phyloP scores from a whole-genome alignment of 805 yeast species.

The Candida ulmi region DNA sequence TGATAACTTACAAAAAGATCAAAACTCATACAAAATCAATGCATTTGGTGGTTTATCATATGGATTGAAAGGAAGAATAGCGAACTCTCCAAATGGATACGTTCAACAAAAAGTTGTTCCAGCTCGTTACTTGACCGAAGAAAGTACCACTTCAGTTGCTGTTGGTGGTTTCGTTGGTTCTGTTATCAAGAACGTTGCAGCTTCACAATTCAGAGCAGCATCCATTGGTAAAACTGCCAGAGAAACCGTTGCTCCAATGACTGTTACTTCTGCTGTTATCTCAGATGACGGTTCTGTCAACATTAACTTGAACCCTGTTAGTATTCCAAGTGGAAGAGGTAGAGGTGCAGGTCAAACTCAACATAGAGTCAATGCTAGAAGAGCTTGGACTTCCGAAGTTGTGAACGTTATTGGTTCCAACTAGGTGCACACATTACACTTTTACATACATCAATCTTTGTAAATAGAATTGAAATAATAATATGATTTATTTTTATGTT shows the following conservation, averaged over 20 bases:
- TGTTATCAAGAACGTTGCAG: constrained; percentile 24
- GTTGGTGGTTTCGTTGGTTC: constrained; percentile 50
- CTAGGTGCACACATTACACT: no score
- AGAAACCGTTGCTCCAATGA: constrained; percentile 39
- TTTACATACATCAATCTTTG: background rate
- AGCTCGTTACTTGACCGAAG: constrained; percentile 53
- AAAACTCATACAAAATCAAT: constrained; percentile 29
- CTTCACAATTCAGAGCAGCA: constrained; percentile 29
- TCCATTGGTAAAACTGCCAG: constrained; percentile 35
- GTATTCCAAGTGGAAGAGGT: background rate
- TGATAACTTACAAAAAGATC: constrained; percentile 4
- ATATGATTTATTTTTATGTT: background rate
- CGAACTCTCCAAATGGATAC: constrained; percentile 68
- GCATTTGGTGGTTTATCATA: constrained; percentile 80
- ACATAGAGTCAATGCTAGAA: background rate
- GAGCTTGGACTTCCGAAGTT: background rate
- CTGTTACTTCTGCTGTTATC: constrained; percentile 31
- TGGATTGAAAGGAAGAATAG: constrained; percentile 58
- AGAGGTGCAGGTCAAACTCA: background rate
- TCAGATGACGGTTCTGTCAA: constrained; percentile 31
- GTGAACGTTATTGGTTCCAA: background rate
- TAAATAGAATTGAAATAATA: background rate
- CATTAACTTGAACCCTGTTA: background rate
- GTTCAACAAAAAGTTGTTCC: constrained; percentile 50
- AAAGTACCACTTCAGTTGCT: constrained; percentile 32